phyloP scores from a whole-genome alignment of 1,284 basidiomycete genomes.

The Cryptococcus neoformans region DNA sequence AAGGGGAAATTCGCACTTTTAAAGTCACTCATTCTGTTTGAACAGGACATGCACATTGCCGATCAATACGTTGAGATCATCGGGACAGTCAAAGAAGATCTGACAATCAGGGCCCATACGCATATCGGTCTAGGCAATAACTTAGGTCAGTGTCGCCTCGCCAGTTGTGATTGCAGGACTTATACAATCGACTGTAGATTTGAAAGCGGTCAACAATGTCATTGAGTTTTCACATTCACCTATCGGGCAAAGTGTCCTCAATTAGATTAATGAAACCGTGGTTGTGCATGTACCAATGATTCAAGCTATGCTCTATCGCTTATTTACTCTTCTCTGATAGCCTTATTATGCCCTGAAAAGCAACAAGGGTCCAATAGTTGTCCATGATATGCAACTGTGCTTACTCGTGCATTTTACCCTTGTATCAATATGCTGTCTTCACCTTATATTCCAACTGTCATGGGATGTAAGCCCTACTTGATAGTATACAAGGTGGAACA shows the following conservation, averaged over 20 bases:
- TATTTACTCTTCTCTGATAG: too few relatives aligned
- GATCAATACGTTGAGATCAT: slow-evolving; percentile 71
- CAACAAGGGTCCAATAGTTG: too few relatives aligned
- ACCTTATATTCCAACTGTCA: too few relatives aligned
- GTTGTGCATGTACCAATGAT: neutral
- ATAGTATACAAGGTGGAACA: slow-evolving; percentile 14
- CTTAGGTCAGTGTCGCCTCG: slow-evolving; percentile 58
- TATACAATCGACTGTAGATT: slow-evolving; percentile 19
- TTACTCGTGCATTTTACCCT: too few relatives aligned
- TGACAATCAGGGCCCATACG: slow-evolving; percentile 62
- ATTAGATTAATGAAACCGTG: neutral
- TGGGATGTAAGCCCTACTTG: too few relatives aligned
- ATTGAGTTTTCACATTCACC: slow-evolving; percentile 39
- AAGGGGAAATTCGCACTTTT: neutral
- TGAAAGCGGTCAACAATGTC: slow-evolving; percentile 43
- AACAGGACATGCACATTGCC: slow-evolving; percentile 55
- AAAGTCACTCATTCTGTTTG: slow-evolving; percentile 4
- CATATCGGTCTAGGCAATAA: slow-evolving; percentile 62
- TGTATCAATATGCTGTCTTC: too few relatives aligned
- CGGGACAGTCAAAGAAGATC: slow-evolving; percentile 61
- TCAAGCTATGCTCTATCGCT: neutral
- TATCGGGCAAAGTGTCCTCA: slow-evolving; percentile 42
- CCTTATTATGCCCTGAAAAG: too few relatives aligned
- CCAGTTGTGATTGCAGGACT: neutral
- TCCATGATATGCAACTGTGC: too few relatives aligned